Base-by-base conservation (phyloP, 2,329 filamentous ascomycete species). In the Trichoderma endophyticum region DNA sequence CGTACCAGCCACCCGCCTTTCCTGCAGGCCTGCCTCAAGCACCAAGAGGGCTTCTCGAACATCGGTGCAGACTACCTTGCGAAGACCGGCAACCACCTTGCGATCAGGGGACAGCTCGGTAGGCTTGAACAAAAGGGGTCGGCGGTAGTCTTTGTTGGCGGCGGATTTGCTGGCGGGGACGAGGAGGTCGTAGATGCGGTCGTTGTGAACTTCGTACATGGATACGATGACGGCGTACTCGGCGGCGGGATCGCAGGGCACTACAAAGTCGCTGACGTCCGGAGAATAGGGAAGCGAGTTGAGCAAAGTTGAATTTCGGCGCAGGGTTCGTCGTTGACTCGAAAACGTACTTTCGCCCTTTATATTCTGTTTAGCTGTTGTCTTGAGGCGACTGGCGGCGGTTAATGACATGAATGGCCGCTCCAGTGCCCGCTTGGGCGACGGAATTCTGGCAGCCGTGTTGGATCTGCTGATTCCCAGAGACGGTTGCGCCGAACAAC, bases 121-220 rank as follows among this genome's bases (percentile, higher is more conserved):
- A 28, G 91, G 90, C 81, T 98, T 99, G 87, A 98, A 99, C 0
- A 97, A 85, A 2, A 99, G 83, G 0, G 93, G 91, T 32, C 95
- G 89, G n/a, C 91, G 87, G 74, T 87, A 86, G 72, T 93, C 91
- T 76, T 93, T 94, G 3, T 89, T 91, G 6, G 86, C 86, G 43
- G 87, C 87, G 0, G 86, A 86, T 73, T 87, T 87, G 26, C 85
- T 82, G 3, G 88, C 87, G 0, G 89, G 88, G 0, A 92, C 92
- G 1, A 99, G 85, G 0, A 99, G 89, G 78, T 99, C 96, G 80
- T 97, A 98, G 75, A 99, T 98, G 43, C 95, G 91, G 82, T 99
- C 95, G 79, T 99, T 99, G 84, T 99, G 98, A 1, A 99, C 95
- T 81, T 99, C 96, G 81, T 98, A 98, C 95, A 99, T 99, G 69